These are phyloP conservation scores for Dionaea muscipula DNA, from an alignment of 179 eudicot genomes.

Conservation along the genomic window DNA sequence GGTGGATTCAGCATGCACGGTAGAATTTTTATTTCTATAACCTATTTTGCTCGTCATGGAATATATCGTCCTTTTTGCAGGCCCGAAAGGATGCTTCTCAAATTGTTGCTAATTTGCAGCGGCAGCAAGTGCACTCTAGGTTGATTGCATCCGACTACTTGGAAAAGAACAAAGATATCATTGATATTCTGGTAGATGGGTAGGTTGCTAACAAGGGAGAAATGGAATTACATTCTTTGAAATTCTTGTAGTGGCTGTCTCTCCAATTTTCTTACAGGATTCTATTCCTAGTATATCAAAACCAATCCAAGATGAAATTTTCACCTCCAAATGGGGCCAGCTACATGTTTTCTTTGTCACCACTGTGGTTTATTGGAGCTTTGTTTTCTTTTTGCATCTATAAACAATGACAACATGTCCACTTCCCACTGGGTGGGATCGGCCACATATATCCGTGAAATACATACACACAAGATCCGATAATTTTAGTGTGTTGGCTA, in stretches of 20 bases:
- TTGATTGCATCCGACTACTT: constrained; percentile 89
- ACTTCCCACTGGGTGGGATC: no score
- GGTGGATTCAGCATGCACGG: not conserved
- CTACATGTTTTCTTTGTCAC: no score
- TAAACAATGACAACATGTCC: no score
- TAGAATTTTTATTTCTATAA: constrained; percentile 2
- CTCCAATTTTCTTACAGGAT: not conserved
- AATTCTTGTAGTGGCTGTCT: not conserved
- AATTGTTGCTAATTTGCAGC: constrained; percentile 93
- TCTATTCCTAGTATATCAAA: no score
- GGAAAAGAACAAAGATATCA: constrained; percentile 71
- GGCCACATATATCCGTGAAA: no score
- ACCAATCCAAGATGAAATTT: no score
- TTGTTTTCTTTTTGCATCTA: no score
- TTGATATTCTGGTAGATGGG: constrained; percentile 77
- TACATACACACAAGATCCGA: no score
- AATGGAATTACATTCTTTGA: not conserved
- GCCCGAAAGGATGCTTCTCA: constrained; percentile 98
- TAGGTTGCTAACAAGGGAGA: constrained; percentile 27
- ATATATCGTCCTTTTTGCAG: constrained; percentile 31
- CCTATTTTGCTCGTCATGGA: constrained; percentile 11
- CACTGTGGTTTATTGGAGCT: no score
- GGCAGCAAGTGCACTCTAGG: constrained; percentile 83
- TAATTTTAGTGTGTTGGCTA: no score
- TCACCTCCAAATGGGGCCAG: no score